phyloP scores from a whole-genome alignment of 169 alveolate species.

The Babesia gibsoni region DNA sequence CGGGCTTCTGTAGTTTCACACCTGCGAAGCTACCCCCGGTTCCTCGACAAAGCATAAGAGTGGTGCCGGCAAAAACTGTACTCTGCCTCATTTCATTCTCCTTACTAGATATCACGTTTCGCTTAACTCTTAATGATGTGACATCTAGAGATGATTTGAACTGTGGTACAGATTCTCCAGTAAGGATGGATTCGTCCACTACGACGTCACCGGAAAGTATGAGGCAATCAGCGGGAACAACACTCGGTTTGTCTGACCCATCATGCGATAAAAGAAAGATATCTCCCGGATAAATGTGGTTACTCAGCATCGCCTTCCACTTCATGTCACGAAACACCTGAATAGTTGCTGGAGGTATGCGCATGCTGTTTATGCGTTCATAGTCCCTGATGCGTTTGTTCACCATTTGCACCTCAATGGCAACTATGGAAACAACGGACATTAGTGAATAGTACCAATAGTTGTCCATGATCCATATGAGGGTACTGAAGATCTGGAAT shows the following conservation, averaged over 20 bases:
- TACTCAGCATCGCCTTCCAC: conserved; percentile 87
- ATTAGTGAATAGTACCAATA: conserved; percentile 91
- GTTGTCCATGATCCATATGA: conserved; percentile 95
- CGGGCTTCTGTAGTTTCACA: conserved; percentile 37
- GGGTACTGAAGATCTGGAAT: conserved; percentile 91
- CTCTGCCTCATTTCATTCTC: conserved; percentile 75
- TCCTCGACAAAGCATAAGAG: conserved; percentile 78
- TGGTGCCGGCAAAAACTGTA: conserved; percentile 92
- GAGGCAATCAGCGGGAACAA: conserved; percentile 56
- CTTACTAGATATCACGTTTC: conserved; percentile 52
- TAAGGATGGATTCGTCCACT: conserved; percentile 81
- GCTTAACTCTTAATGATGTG: not conserved
- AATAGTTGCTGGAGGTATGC: conserved; percentile 84
- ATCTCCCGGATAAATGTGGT: conserved; percentile 93
- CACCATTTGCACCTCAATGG: conserved; percentile 82
- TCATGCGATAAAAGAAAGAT: conserved; percentile 67
- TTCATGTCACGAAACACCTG: conserved; percentile 82
- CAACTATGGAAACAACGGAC: conserved; percentile 85
- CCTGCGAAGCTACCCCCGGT: conserved; percentile 27
- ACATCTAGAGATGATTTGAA: conserved; percentile 61
- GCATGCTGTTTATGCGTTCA: conserved; percentile 81
- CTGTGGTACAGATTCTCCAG: conserved; percentile 85
- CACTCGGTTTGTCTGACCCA: conserved; percentile 8
- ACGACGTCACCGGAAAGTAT: conserved; percentile 70
- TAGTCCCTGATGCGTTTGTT: conserved; percentile 75